Evolutionary conservation across 2,329 filamentous ascomycete genomes (phyloP), one percentile per base, ranked within the genome.

Genomic region (Coleophoma eucalyptorum): DNA sequence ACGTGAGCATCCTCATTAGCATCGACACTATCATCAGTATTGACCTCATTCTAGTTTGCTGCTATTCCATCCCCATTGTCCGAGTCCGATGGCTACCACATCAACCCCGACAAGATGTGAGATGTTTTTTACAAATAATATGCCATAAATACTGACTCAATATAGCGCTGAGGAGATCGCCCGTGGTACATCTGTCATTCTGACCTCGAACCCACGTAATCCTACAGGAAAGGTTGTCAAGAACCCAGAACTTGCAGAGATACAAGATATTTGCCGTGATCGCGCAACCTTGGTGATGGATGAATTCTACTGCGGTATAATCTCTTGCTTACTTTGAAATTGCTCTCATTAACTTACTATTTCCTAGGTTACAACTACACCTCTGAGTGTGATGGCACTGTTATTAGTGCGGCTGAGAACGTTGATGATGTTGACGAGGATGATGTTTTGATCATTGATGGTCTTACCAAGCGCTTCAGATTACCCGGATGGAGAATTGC

Each of bases 401-500:
- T 93, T 41, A 90, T 97, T 67, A 92, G 87, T 46, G 87, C 91
- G 8, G 93, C 93, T 5, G 87, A 90, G 65, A 96, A 97, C 68
- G 82, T 97, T 45, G 80, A 90, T 50, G 91, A 97, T 61, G 91
- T 97, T 15, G 83, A 97, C 65, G 81, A 89, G 64, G 90, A 95
- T 53, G 90, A 96, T 64, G 92, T 97, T 2, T 81, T 97, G 57
- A 89, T 97, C 69, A 93, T 97, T 58, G 93, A 97, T 66, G 93
- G 93, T 46, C 80, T 97, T 21, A 97, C 93, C 61, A 97, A 97
- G 80, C 88, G 93, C 55, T 97, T 97, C 81, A 86, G 93, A 59
- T 84, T 97, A 32, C 93, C 93, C 1, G 93, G 93, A 55, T 97
- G 93, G 91, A 88, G 93, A 67, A 92, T 97, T 41, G 92, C 93